Base-by-base conservation (phyloP, 441 rosid genomes). In the Arabidopsis hybrid region DNA sequence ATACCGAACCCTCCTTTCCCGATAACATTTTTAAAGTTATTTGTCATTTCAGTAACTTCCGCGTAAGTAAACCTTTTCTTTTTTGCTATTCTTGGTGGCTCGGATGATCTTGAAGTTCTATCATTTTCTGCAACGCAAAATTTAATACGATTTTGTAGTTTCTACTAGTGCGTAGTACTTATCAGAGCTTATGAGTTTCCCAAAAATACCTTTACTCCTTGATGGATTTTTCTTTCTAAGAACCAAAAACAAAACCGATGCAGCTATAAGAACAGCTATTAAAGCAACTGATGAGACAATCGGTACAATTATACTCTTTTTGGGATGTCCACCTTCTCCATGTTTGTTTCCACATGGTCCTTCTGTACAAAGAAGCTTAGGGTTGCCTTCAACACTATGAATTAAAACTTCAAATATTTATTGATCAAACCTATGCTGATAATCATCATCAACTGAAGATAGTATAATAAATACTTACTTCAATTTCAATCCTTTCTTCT, bases 1-100 rank as follows among this genome's bases (percentile, higher is more conserved):
- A 69, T 79, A 60, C 81, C 83, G 12, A 80, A 82, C 4, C 83
- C 81, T 79, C 83, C 83, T 58, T 68, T 81, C 0, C 86, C 86
- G 32, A 77, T 17, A 67, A 79, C 32, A 12, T 3, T 72, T 74
- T 77, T 67, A 49, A 85, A 83, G 70, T 83, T 81, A 38, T 70
- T 79, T 32, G 88, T 85, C 18, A 85, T 81, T 47, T 63, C 78
- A 9, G 60, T 38, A 18, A 85, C 66, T 42, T 83, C 83, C 7
- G 51, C 53, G 35, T 79, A 81, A 49, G 73, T 65, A 56, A 85
- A 79, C 18, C 6, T 60, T 47, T 47, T 76, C 65, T 76, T 78
- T 60, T 35, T 82, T 21, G 56, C 16, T 60, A 78, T 74, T 56
- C 62, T 38, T 29, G 77, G 71, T 57, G 79, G 67, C 34, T 56